A percentile compares a stretch with the other conserved stretches of the same genome.
Evolutionary conservation across 306 rosid species (phyloP).

Genomic region (Fragaria ananassa): DNA sequence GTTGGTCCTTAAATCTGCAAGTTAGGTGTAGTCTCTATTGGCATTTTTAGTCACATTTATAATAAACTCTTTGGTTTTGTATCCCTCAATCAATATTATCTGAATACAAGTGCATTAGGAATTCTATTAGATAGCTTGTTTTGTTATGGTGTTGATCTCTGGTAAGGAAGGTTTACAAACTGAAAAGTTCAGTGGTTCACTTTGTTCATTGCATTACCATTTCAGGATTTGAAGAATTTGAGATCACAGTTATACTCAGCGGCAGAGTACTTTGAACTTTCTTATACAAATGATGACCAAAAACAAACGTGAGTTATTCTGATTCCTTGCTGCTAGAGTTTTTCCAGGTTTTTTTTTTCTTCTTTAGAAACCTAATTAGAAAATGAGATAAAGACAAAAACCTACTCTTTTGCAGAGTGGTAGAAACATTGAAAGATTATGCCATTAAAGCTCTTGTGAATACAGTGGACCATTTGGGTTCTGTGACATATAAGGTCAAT

Average conservation of each 20-base stretch:
- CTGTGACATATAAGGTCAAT: constrained; percentile 86
- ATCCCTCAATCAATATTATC: not conserved
- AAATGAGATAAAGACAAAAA: not conserved
- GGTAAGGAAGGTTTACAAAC: not conserved
- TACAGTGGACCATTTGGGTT: constrained; percentile 98
- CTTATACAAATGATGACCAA: constrained; percentile 91
- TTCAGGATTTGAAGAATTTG: constrained; percentile 91
- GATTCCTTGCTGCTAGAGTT: constrained; percentile 6
- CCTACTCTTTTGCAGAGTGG: constrained; percentile 52
- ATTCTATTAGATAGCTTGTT: constrained; percentile 1
- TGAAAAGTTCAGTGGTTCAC: constrained; percentile 12
- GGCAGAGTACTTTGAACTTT: constrained; percentile 93
- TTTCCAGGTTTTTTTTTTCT: constrained; percentile 6
- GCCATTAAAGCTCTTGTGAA: constrained; percentile 94
- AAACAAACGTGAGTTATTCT: constrained; percentile 72
- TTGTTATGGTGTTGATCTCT: not conserved
- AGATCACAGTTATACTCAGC: constrained; percentile 92
- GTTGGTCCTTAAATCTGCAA: not conserved
- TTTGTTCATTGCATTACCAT: constrained; percentile 21
- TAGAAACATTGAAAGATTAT: constrained; percentile 93
- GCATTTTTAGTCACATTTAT: not conserved
- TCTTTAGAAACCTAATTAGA: constrained; percentile 4
- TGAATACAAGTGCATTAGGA: not conserved
- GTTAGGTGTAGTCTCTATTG: not conserved
- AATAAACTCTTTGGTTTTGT: not conserved